Percentiles rank a stretch among this genome's conserved stretches.
Conservation (phyloP, 2,329 filamentous ascomycete genomes). For the Xylaria hypoxylon region DNA sequence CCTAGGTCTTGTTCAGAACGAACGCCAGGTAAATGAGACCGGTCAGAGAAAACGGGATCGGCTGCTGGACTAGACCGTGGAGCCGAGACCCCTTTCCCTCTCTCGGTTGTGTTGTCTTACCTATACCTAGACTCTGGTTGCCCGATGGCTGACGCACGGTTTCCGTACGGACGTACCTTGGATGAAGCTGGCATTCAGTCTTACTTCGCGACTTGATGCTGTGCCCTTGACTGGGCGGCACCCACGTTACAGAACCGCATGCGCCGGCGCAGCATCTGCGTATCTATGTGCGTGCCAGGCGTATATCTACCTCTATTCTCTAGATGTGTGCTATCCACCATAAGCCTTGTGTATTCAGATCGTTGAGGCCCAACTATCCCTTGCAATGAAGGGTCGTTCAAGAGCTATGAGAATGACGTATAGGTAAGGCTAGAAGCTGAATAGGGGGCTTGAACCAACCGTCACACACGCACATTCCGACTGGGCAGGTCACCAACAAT, state of each 20-base stretch:
- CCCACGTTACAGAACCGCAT: conserved; percentile 23
- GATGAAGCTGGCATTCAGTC: conserved; percentile 19
- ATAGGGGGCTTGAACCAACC: conserved; percentile 16
- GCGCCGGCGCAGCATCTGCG: conserved; percentile 20
- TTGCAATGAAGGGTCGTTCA: not conserved
- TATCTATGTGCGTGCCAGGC: conserved; percentile 13
- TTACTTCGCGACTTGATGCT: conserved; percentile 32
- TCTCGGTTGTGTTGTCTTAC: conserved; percentile 27
- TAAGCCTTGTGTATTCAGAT: conserved; percentile 1
- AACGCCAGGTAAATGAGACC: conserved; percentile 32
- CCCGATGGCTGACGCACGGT: conserved; percentile 30
- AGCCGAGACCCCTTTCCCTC: conserved; percentile 35
- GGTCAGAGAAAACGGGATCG: conserved; percentile 36
- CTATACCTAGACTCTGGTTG: conserved; percentile 12
- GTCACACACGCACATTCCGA: conserved; percentile 19
- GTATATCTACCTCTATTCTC: conserved; percentile 5
- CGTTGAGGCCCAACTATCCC: conserved; percentile 13
- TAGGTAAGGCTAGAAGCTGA: conserved; percentile 22
- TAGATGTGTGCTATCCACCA: not conserved
- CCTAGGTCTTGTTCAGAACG: conserved; percentile 4
- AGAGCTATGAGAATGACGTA: conserved; percentile 20
- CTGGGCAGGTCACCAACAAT: conserved; percentile 12
- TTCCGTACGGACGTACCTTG: conserved; percentile 36
- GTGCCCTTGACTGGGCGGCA: conserved; percentile 14
- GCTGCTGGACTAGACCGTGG: conserved; percentile 29